Conservation (phyloP, 164 flowering plant genomes). For the Nymphaea thermarum region DNA sequence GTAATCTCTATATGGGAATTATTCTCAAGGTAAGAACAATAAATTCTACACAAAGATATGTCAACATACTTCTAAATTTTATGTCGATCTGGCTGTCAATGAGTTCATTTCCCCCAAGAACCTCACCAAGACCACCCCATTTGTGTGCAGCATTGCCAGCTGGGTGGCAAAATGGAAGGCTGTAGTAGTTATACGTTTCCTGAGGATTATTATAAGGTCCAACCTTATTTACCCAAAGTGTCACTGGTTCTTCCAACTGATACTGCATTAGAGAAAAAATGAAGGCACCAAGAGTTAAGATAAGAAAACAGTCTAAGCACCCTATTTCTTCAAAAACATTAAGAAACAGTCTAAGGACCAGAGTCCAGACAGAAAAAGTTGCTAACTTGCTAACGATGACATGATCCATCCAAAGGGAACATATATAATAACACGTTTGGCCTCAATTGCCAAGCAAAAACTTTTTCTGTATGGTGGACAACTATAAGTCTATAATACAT, state of each 20-base stretch:
- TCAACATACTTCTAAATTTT: conserved; percentile 61
- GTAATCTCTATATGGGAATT: background rate
- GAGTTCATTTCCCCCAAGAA: conserved; percentile 96
- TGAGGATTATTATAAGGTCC: conserved; percentile 99
- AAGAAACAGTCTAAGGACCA: no score
- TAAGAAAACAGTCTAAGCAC: no score
- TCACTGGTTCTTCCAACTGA: conserved; percentile 62
- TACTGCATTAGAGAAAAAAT: conserved; percentile 29
- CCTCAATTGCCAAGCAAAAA: no score
- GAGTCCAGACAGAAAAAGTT: background rate
- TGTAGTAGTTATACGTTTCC: conserved; percentile 93
- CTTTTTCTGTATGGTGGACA: no score
- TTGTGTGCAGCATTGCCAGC: conserved; percentile 56
- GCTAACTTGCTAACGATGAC: background rate
- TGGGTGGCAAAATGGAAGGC: conserved; percentile 86
- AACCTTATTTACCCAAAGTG: conserved; percentile 96
- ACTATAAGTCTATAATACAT: no score
- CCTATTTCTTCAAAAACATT: no score
- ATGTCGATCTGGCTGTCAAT: conserved; percentile 86
- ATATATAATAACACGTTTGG: no score
- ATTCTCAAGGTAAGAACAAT: background rate
- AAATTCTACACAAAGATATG: background rate
- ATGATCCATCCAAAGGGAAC: no score
- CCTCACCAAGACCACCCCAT: conserved; percentile 99
- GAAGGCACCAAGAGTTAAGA: conserved; percentile 1